Evolutionary conservation across 441 rosid genomes (phyloP), one percentile per base, ranked within the genome.

Genomic region (Eutrema salsugineum): DNA sequence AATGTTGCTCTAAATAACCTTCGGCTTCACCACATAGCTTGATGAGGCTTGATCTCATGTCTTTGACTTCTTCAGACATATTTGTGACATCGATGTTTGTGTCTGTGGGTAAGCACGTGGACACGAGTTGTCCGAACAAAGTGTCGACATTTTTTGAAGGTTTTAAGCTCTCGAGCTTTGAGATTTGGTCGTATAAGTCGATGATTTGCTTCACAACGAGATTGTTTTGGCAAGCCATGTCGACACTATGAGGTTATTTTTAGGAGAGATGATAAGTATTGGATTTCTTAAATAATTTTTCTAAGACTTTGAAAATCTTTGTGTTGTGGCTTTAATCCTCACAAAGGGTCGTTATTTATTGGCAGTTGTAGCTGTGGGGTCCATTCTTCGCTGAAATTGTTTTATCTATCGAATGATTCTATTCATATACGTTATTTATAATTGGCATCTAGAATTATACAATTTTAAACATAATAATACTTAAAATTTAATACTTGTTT

Each of bases 1-100:
- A 91, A 77, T 91, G 93, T 49, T 68, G 76, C 81, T 94, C 97
- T 51, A 94, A 63, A 44, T 63, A 85, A 1, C 88, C 92, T 79
- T 91, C 97, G 10, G 94, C 97, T 82, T 87, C 83, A 6, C 97
- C 97, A 19, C 91, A 88, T 0, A 94, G 88, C 68, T 72, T 80
- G 39, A 88, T 91, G 71, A 94, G 90, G 36, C 86, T 83, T 11
- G 91, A 77, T 81, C 99, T 85, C 77, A 86, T 85, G 24, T 83
- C 84, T 80, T 90, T 88, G 67, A 85, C 77, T 15, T 71, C 77
- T 19, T 66, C 75, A 79, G 78, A 74, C 33, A 94, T 82, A 38
- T 15, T 54, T 50, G 80, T 47, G 72, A 83, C 78, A 48, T 85
- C 81, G 65, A 81, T 76, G 73, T 71, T 65, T 67, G 82, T 78